phyloP scores from a whole-genome alignment of 192 early-diverging fungal species.

The Allomyces macrogynus region DNA sequence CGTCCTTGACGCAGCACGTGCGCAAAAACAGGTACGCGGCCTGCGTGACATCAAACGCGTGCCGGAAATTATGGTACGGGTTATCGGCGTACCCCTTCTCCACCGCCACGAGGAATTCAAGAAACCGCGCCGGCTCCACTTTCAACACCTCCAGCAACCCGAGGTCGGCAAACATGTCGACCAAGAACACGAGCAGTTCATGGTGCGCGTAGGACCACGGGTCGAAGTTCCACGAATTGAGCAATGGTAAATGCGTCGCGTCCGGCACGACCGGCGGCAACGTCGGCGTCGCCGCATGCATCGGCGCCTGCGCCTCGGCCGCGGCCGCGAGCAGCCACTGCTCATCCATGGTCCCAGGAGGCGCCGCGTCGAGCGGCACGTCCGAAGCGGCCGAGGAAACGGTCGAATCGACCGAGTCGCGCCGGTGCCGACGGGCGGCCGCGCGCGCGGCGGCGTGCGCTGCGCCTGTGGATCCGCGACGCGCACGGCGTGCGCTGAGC shows the following conservation, averaged over 20 bases:
- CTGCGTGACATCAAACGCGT: neutral
- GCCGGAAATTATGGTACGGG: neutral
- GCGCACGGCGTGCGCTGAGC: neutral
- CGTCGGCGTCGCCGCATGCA: neutral
- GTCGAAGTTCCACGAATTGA: neutral
- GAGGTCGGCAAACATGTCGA: neutral
- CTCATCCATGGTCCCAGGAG: too few relatives aligned
- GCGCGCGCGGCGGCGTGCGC: too few relatives aligned
- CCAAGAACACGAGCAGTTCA: neutral
- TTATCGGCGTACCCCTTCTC: neutral
- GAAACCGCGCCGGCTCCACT: neutral
- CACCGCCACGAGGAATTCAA: neutral
- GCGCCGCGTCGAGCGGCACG: too few relatives aligned
- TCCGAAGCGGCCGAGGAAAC: too few relatives aligned
- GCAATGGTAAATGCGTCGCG: neutral
- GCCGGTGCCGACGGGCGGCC: too few relatives aligned
- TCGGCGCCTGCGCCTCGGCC: too few relatives aligned
- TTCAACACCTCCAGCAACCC: neutral
- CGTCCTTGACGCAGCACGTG: neutral
- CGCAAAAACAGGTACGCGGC: neutral
- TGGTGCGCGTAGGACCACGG: neutral
- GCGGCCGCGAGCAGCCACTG: too few relatives aligned
- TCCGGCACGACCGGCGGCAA: neutral
- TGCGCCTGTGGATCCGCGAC: too few relatives aligned
- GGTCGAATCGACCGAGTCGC: too few relatives aligned